Conservation (phyloP, 148 eudicot species). For the Beta vulgaris region DNA sequence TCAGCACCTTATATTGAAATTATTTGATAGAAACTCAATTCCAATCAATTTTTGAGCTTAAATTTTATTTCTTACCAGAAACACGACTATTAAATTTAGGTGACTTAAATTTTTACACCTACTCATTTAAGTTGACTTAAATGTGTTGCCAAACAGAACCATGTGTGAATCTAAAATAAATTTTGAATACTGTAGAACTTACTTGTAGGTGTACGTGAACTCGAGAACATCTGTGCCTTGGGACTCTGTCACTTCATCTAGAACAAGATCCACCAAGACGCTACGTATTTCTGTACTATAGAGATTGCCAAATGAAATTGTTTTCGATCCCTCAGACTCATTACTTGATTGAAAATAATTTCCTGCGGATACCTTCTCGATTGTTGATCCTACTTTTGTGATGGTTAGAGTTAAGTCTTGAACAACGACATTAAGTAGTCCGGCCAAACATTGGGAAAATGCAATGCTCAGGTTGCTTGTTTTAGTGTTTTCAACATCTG, state of each 20-base stretch:
- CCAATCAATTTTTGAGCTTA: too few relatives aligned
- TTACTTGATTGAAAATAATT: background rate
- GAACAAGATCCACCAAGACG: slow-evolving; percentile 1
- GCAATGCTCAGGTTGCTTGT: slow-evolving; percentile 1
- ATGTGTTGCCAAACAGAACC: too few relatives aligned
- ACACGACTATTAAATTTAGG: too few relatives aligned
- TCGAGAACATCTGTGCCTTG: background rate
- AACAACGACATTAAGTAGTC: slow-evolving; percentile 13
- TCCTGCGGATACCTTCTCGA: background rate
- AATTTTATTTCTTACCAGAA: too few relatives aligned
- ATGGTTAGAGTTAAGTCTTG: slow-evolving; percentile 5
- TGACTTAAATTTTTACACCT: too few relatives aligned
- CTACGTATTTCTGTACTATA: slow-evolving; percentile 2
- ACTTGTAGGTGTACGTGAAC: slow-evolving; percentile 5
- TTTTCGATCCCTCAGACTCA: background rate
- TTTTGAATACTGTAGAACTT: background rate
- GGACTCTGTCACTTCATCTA: background rate
- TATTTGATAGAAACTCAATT: too few relatives aligned
- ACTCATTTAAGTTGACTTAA: too few relatives aligned
- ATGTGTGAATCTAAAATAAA: too few relatives aligned
- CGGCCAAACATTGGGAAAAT: slow-evolving; percentile 14
- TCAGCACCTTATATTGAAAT: too few relatives aligned
- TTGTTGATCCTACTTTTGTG: background rate
- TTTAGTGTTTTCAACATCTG: background rate
- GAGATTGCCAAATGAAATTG: slow-evolving; percentile 11